Evolutionary conservation across 345 rosid genomes (phyloP).

Genomic region (Arabidopsis arenosa): DNA sequence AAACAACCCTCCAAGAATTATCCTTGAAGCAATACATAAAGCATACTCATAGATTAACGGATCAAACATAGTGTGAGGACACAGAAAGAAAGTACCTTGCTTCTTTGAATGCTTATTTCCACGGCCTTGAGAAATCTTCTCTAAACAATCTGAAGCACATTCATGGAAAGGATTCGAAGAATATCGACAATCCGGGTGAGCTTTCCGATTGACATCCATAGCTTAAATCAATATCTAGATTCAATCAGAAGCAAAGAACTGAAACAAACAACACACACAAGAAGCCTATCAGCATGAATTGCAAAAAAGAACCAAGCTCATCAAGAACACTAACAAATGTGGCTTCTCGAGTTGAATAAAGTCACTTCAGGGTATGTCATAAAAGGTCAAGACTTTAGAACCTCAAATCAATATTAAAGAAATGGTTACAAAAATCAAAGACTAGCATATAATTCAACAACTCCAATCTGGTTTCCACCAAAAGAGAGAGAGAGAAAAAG

Average conservation of each 20-base stretch:
- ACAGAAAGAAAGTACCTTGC: slow-evolving; percentile 37
- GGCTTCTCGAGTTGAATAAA: slow-evolving; percentile 25
- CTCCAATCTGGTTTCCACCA: slow-evolving; percentile 23
- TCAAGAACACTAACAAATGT: slow-evolving; percentile 15
- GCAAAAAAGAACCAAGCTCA: slow-evolving; percentile 21
- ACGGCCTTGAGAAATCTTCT: slow-evolving; percentile 41
- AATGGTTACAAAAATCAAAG: slow-evolving; percentile 2
- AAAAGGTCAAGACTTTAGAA: slow-evolving; percentile 36
- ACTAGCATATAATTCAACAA: neutral
- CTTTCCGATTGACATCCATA: slow-evolving; percentile 37
- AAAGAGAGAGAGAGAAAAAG: neutral
- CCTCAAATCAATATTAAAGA: slow-evolving; percentile 4
- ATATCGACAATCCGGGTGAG: slow-evolving; percentile 44
- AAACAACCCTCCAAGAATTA: neutral
- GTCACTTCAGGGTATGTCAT: slow-evolving; percentile 4
- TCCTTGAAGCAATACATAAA: slow-evolving; percentile 3
- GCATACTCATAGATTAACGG: neutral
- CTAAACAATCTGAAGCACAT: slow-evolving; percentile 48
- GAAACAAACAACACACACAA: neutral
- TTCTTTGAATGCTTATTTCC: slow-evolving; percentile 47
- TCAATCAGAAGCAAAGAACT: slow-evolving; percentile 21
- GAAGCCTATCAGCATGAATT: slow-evolving; percentile 10
- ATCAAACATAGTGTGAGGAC: slow-evolving; percentile 5
- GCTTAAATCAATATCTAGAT: slow-evolving; percentile 20
- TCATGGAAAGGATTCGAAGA: slow-evolving; percentile 43